phyloP scores from a whole-genome alignment of 1,139 yeast genomes.

The Pichia norvegensis region DNA sequence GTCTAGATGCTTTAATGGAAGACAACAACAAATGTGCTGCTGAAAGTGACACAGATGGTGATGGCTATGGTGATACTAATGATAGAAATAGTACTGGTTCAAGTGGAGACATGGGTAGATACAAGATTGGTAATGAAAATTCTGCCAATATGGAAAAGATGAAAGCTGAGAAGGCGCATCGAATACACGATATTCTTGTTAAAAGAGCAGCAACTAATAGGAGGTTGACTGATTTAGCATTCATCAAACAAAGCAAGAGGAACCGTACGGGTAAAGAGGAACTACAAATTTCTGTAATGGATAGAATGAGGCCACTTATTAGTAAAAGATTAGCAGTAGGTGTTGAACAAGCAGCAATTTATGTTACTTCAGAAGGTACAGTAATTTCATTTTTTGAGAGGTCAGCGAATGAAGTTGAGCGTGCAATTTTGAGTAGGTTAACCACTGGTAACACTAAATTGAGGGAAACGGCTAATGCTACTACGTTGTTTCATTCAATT shows the following conservation, averaged over 20 bases:
- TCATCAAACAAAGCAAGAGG: constrained; percentile 10
- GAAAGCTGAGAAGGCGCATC: neutral
- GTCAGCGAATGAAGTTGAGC: constrained; percentile 42
- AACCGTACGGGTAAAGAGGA: constrained; percentile 19
- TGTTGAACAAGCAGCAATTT: constrained; percentile 46
- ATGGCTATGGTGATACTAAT: neutral
- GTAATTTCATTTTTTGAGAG: constrained; percentile 49
- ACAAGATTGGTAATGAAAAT: constrained; percentile 1
- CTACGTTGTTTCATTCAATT: constrained; percentile 43
- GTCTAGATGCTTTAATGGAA: neutral
- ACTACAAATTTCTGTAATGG: constrained; percentile 29
- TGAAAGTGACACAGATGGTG: neutral
- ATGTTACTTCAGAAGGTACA: constrained; percentile 35
- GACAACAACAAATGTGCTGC: too few relatives aligned
- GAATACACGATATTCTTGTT: neutral
- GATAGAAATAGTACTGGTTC: neutral
- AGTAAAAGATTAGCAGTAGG: constrained; percentile 40
- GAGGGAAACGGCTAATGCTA: constrained; percentile 42
- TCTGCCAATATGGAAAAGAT: constrained; percentile 3
- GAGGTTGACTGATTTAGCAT: constrained; percentile 26
- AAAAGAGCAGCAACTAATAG: constrained; percentile 17
- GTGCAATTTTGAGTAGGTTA: constrained; percentile 41
- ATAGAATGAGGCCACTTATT: constrained; percentile 39
- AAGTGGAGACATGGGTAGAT: neutral
- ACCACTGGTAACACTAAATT: constrained; percentile 38